Evolutionary conservation across 257 asterid species (phyloP).

Genomic region (Penstemon newberryi): DNA sequence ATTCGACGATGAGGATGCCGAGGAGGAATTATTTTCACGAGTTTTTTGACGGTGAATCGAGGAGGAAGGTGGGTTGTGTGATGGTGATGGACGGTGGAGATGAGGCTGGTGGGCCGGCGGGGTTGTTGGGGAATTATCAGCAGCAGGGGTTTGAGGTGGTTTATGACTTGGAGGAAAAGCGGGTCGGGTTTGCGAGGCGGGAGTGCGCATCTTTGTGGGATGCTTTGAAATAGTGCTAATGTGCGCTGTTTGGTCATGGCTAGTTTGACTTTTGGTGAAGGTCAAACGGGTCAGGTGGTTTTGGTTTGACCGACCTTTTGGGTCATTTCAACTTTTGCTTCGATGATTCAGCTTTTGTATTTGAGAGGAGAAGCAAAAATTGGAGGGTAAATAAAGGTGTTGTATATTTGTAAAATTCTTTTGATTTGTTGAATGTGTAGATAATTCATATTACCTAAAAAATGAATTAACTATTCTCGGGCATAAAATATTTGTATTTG

Average conservation of each 20-base stretch:
- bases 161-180: conserved; percentile 70
- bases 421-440: background rate
- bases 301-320: background rate
- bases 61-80: conserved; percentile 67
- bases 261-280: background rate
- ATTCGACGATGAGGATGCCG: conserved; percentile 84
- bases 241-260: conserved; percentile 24
- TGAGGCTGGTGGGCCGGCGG: conserved; percentile 88
- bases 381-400: background rate
- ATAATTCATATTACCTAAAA: no score
- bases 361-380: conserved; percentile 26
- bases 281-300: conserved; percentile 24
- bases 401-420: conserved; percentile 24
- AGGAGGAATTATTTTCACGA: conserved; percentile 73
- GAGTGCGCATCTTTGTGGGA: conserved; percentile 88
- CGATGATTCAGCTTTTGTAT: no score
- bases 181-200: conserved; percentile 85
- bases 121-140: conserved; percentile 86
- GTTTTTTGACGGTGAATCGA: conserved; percentile 45
- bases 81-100: conserved; percentile 89
- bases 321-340: background rate
- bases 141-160: conserved; percentile 99
- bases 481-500: no score
- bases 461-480: no score
- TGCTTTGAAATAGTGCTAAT: conserved; percentile 43